Conservation (phyloP, 768 basidiomycete genomes). For the Lactarius psammicola region DNA sequence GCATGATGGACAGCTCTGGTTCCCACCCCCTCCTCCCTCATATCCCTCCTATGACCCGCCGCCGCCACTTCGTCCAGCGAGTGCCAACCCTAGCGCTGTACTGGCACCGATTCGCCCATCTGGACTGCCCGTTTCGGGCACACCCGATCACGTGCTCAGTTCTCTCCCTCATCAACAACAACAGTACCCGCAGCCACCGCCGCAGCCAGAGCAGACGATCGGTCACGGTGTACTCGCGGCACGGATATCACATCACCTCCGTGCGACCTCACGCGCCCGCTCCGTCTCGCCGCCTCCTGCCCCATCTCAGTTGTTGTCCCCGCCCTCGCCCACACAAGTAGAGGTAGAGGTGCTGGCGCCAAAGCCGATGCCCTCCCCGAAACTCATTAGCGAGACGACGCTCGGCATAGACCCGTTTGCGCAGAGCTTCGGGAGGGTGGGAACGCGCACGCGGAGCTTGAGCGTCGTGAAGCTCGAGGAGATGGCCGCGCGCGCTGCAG, state of each 20-base stretch:
- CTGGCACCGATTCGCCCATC: conserved; percentile 34
- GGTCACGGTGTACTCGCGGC: conserved; percentile 61
- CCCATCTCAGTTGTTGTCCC: conserved; percentile 41
- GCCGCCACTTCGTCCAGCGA: conserved; percentile 48
- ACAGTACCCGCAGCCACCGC: conserved; percentile 1
- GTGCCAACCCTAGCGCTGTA: conserved; percentile 42
- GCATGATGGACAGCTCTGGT: conserved; percentile 35
- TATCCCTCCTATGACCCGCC: conserved; percentile 37
- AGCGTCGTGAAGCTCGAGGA: conserved; percentile 69
- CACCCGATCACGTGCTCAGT: conserved; percentile 35
- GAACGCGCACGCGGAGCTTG: conserved; percentile 47
- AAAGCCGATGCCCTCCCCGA: conserved; percentile 66
- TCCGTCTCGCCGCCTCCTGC: conserved; percentile 64
- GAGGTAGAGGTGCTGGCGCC: conserved; percentile 50
- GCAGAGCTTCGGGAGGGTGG: conserved; percentile 3
- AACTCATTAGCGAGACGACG: conserved; percentile 37
- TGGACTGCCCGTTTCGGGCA: conserved; percentile 38
- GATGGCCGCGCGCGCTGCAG: conserved; percentile 55
- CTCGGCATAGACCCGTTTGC: neutral
- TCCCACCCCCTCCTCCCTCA: conserved; percentile 30
- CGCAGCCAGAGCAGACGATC: conserved; percentile 44
- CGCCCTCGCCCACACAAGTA: conserved; percentile 18
- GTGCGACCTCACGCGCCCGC: conserved; percentile 53
- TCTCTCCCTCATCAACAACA: conserved; percentile 31
- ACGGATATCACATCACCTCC: conserved; percentile 58